These are phyloP conservation scores for Pseudocercospora eumusae DNA, from an alignment of 2,329 filamentous ascomycete genomes.

Conservation along the genomic window DNA sequence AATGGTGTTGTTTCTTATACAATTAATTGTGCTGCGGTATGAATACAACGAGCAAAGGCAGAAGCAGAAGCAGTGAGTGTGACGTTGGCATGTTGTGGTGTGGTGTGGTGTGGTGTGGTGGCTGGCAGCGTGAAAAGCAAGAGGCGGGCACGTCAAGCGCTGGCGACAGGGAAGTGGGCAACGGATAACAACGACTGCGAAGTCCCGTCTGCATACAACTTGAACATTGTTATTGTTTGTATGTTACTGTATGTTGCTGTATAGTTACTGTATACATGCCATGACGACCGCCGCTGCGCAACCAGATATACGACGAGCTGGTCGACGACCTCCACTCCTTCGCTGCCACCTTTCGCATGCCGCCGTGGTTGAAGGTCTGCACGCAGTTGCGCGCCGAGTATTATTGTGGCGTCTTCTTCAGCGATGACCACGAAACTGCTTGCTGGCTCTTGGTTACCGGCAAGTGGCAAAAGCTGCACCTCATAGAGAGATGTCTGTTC, in stretches of 20 bases:
- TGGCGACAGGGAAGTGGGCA: background rate
- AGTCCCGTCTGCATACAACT: background rate
- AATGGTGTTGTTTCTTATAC: background rate
- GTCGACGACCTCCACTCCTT: slow-evolving; percentile 17
- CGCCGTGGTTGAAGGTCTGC: slow-evolving; percentile 18
- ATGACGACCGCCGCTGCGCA: slow-evolving; percentile 22
- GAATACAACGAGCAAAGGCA: slow-evolving; percentile 15
- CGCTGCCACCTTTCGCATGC: slow-evolving; percentile 16
- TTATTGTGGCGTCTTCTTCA: slow-evolving; percentile 22
- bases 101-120: background rate
- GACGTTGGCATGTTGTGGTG: background rate
- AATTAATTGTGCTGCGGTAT: background rate
- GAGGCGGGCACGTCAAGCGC: background rate
- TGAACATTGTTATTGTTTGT: too few relatives aligned
- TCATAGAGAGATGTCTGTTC: slow-evolving; percentile 14
- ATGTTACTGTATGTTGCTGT: too few relatives aligned
- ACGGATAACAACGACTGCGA: background rate
- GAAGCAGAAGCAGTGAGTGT: background rate
- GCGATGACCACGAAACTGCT: slow-evolving; percentile 18
- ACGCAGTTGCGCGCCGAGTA: slow-evolving; percentile 20
- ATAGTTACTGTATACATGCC: too few relatives aligned
- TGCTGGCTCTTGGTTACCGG: slow-evolving; percentile 17
- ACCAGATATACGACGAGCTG: slow-evolving; percentile 19
- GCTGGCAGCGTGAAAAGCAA: background rate
- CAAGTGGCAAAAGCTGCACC: slow-evolving; percentile 17